phyloP scores from a whole-genome alignment of 2,329 filamentous ascomycete species.

The Penicillium glabrum region DNA sequence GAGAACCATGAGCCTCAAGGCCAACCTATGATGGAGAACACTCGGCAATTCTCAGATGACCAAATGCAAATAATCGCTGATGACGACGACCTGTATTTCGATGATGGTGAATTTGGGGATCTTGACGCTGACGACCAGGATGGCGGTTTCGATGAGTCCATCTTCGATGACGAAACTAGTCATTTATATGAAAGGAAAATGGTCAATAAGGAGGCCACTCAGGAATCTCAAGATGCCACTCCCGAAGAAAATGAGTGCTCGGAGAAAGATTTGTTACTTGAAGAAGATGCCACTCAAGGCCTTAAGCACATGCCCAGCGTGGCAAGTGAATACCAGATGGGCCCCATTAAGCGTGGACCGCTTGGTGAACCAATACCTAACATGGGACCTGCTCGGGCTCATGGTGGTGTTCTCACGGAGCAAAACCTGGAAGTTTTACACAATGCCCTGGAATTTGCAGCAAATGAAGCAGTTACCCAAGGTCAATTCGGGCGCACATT shows the following conservation, averaged over 20 bases:
- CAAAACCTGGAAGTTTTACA: slow-evolving; percentile 72
- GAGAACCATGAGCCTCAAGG: not conserved
- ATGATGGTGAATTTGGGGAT: slow-evolving; percentile 48
- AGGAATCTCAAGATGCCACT: slow-evolving; percentile 5
- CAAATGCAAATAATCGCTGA: slow-evolving; percentile 15
- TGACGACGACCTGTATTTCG: slow-evolving; percentile 48
- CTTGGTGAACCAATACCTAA: slow-evolving; percentile 28
- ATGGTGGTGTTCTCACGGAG: slow-evolving; percentile 48
- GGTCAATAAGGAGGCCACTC: slow-evolving; percentile 14
- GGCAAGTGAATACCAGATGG: slow-evolving; percentile 32
- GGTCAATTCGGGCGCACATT: slow-evolving; percentile 70
- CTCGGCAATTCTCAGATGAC: not conserved
- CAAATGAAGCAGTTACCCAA: slow-evolving; percentile 71
- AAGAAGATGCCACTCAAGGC: slow-evolving; percentile 13
- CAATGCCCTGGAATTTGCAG: slow-evolving; percentile 78
- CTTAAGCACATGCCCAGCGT: slow-evolving; percentile 37
- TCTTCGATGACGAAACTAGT: slow-evolving; percentile 49
- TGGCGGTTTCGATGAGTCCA: slow-evolving; percentile 47
- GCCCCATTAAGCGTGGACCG: slow-evolving; percentile 23
- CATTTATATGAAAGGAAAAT: slow-evolving; percentile 43
- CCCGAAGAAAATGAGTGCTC: slow-evolving; percentile 1
- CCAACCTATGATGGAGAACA: not conserved
- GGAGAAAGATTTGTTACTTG: slow-evolving; percentile 15
- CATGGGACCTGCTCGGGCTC: slow-evolving; percentile 35
- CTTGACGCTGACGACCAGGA: slow-evolving; percentile 31